Evolutionary conservation across 345 rosid species (phyloP).

Genomic region (Arabidopsis thaliana): TAIR10.1 NC_003074.8:20001-20500

Average conservation of each 20-base stretch:
- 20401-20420: conserved; percentile 18
- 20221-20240: conserved; percentile 81
- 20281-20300: conserved; percentile 84
- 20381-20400: conserved; percentile 1
- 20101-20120: conserved; percentile 72
- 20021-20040: not conserved
- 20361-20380: not conserved
- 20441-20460: conserved; percentile 26
- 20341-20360: conserved; percentile 50
- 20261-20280: conserved; percentile 89
- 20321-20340: conserved; percentile 71
- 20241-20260: conserved; percentile 75
- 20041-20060: not conserved
- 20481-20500: not conserved
- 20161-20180: conserved; percentile 69
- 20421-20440: not conserved
- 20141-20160: conserved; percentile 86
- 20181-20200: conserved; percentile 76
- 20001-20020: not conserved
- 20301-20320: conserved; percentile 63
- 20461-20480: not conserved
- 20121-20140: conserved; percentile 87
- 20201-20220: conserved; percentile 93
- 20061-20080: not conserved
- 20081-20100: not conserved